Evolutionary conservation across 345 rosid genomes (phyloP), one percentile per base, ranked within the genome.

Genomic region (Eucalyptus regnans): DNA sequence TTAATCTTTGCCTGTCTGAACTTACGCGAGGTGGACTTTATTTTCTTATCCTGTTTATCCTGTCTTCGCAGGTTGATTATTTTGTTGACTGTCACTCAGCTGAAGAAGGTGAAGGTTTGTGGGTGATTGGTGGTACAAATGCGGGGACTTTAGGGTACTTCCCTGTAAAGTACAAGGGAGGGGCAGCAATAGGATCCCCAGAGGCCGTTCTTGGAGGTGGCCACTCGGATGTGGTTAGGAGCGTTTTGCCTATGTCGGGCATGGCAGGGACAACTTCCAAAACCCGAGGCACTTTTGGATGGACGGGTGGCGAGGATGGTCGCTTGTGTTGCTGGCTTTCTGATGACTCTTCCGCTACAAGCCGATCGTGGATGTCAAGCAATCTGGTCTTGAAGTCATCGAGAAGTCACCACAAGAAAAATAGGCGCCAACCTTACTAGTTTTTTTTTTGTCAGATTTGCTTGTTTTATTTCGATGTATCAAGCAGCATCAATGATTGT

Each of bases 271-370:
- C 91, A 33, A 87, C 91, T 88, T 88, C 91, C 14, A 93, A 90
- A 86, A 90, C 89, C 68, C 91, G 8, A 37, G 97, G 96, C 52
- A 88, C 95, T 90, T 98, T 98, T 54, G 98, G 99, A 87, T 98
- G 99, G 99, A 94, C 94, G 0, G 99, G 99, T 3, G 98, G 98
- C 41, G 99, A 98, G 92, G 99, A 98, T 90, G 99, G 99, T 51
- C 95, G 97, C 4, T 62, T 98, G 88, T 97, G 98, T 90, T 96
- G 99, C 92, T 98, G 99, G 99, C 90, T 90, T 50, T 93, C 96
- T 1, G 96, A 97, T 86, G 93, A 92, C 48, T 91, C 97, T 68
- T 54, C 91, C 0, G 95, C 90, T 86, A 79, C 76, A n/a, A 92
- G 91, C 48, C 92, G 92, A 66, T 94, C 99, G 68, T 97, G 99